Base-by-base conservation (phyloP, 495 filamentous ascomycete species). In the Cladorrhinum samala region DNA sequence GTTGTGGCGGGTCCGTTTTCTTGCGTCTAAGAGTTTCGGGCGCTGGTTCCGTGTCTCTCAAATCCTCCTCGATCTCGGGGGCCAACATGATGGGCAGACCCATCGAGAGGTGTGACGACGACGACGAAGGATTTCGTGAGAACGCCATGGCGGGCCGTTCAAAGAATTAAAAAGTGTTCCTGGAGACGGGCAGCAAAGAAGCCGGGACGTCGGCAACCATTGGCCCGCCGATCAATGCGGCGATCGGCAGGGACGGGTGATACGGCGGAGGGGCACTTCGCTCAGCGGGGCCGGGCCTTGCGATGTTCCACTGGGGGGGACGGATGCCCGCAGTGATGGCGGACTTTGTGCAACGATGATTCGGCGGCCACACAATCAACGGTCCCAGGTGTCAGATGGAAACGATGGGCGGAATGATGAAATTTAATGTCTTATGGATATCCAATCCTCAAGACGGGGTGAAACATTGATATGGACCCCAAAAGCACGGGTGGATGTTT, bases 231-330 rank as follows among this genome's bases (percentile, higher is more conserved):
- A 55, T 58, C 52, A 49, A 37, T 30, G 49, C 52, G 62, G 65
- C 45, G 60, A 62, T 63, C 62, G 58, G 54, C 62, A 63, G 62
- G 57, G 62, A 63, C 57, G 42, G 20, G 54, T 63, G 24, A 52
- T 52, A 59, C 53, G 47, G 43, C 49, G n/a, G 51, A 48, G 53
- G 58, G 50, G 36, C 40, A 43, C 45, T 46, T 43, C 27, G 27
- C 27, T 33, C 27, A 33, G 27, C 27, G 27, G 27, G 27, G 27
- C 27, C 11, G 27, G 6, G 27, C 27, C 27, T 33, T 33, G 27
- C 11, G 27, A 11, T 33, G 27, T 33, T 33, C 27, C 53, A 48
- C 20, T 45, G 41, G 55, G 14, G 48, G 19, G 44, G 39, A 33
- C 47, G 41, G 25, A 21, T 39, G 39, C 48, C 58, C 62, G 62